A percentile compares a stretch with the other conserved stretches of the same genome.
phyloP scores from a whole-genome alignment of 2,329 filamentous ascomycete genomes.

The Xylariales sp. region DNA sequence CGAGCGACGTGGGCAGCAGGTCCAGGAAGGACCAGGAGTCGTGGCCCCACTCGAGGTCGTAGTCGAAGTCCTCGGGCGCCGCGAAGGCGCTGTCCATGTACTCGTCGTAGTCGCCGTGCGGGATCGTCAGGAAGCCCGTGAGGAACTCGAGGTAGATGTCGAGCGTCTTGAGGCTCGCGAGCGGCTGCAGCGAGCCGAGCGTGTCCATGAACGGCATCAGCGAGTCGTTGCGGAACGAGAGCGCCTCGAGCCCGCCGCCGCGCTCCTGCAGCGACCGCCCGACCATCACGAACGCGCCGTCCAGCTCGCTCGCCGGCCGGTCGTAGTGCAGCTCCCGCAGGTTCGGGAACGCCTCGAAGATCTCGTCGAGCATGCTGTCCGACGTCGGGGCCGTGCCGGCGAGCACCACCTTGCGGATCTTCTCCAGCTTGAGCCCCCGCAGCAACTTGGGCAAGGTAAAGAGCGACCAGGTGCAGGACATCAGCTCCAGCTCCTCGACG shows the following conservation, averaged over 20 bases:
- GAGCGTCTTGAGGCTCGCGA: slow-evolving; percentile 13
- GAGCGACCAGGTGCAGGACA: neutral
- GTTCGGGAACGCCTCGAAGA: neutral
- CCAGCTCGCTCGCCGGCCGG: neutral
- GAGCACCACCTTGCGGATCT: too few relatives aligned
- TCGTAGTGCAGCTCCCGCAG: slow-evolving; percentile 16
- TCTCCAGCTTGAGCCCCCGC: too few relatives aligned
- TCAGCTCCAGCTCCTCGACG: neutral
- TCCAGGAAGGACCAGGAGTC: slow-evolving; percentile 27
- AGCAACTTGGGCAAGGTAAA: too few relatives aligned
- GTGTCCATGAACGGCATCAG: neutral
- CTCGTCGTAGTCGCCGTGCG: neutral
- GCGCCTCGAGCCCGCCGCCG: slow-evolving; percentile 18
- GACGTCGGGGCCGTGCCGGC: too few relatives aligned
- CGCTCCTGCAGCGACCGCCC: neutral
- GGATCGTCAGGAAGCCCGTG: slow-evolving; percentile 22
- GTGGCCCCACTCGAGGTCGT: neutral
- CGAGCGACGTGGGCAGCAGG: slow-evolving; percentile 19
- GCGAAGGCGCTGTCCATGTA: neutral
- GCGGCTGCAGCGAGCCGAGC: neutral
- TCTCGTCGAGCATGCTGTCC: neutral
- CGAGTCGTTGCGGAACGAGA: neutral
- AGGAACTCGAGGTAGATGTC: slow-evolving; percentile 30
- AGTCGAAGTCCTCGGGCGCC: neutral
- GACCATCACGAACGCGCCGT: neutral